Evolutionary conservation across 2,329 filamentous ascomycete genomes (phyloP), one percentile per base, ranked within the genome.

Genomic region (Chrysoporthe deuterocubensis): DNA sequence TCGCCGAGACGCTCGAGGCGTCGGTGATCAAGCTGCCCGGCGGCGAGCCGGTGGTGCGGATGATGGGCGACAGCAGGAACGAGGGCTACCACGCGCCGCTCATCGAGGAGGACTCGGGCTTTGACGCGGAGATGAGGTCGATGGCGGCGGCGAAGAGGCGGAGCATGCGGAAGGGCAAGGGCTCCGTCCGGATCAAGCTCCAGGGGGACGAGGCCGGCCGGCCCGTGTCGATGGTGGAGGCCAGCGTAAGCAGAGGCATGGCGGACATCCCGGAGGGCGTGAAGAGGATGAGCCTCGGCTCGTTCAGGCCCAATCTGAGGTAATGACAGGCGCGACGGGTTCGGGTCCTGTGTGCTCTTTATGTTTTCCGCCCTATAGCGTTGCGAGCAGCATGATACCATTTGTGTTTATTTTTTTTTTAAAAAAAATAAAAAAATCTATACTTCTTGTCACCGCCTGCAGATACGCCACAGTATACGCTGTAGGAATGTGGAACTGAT

Each of bases 1-100:
- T 98, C 67, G 90, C 89, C 40, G 87, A 91, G 70, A 94, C 91
- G 0, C 82, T 97, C 0, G 87, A 89, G 32, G 93, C 93, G 0
- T 80, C 80, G 1, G 85, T 88, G 37, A 87, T 97, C n/a, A 83
- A 85, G 5, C 84, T 97, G 0, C 93, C 93, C 0, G 90, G 89
- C 0, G 87, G 85, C 0, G 79, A 83, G 54, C 75, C 80, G 0
- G 73, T 85, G 0, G 75, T 83, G 2, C 74, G 75, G 13, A 69
- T 78, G 13, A 70, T 74, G 60, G 69, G 73, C 14, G 62, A 69
- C 32, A 89, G 52, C 91, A 67, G 87, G 83, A 73, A 91, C 86
- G 76, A 90, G 91, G 72, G 85, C 86, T 76, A 90, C 89, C 71
- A 90, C 86, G 32, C 92, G 82, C 18, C 90, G 34, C 11, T 58